Evolutionary conservation across 306 rosid genomes (phyloP), one percentile per base, ranked within the genome.

Genomic region (Prinsepia uniflora): DNA sequence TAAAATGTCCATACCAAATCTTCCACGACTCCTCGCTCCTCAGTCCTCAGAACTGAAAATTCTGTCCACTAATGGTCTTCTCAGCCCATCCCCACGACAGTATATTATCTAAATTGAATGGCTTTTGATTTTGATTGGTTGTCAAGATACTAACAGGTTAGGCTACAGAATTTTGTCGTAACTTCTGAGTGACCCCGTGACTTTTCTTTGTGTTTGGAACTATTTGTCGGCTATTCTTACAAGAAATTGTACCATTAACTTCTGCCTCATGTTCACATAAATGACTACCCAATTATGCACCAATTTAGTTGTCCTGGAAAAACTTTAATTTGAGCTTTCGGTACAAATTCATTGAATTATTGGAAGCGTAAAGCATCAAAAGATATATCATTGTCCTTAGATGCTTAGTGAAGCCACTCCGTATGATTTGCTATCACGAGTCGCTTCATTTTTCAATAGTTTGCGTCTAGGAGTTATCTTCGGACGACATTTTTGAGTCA

Each of bases 121-220:
- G 49, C 70, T 13, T 12, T 19, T 20, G 14, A 50, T 5, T 63
- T 43, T 18, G 50, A 18, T 43, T 11, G 5, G 7, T 30, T 36
- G 19, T 63, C 68, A 63, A 20, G 55, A 12, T 4, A 65, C 11
- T 30, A 30, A 30, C 0, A 43, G 44, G 40, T 0, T 18, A 63
- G 43, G n/a, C 5, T 42, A 34, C n/a, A 48, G 36, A 30, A 30
- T 30, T 30, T 6, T 43, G 46, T 43, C 20, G 8, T 49, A 65
- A n/a, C 5, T 1, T 20, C 17, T 15, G 5, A 20, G 68, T 12
- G 52, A 5, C 14, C 6, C 44, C 39, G 14, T 66, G 71, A 22
- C 70, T 65, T 45, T 22, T 19, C 70, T 65, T 17, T 15, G 42
- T 58, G 12, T 46, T 20, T 65, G 42, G 70, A 65, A 19, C 54